A percentile compares a stretch with the other conserved stretches of the same genome.
These are phyloP conservation scores for Xylaria sp. DNA, from an alignment of 2,329 filamentous ascomycete genomes.

Conservation along the genomic window DNA sequence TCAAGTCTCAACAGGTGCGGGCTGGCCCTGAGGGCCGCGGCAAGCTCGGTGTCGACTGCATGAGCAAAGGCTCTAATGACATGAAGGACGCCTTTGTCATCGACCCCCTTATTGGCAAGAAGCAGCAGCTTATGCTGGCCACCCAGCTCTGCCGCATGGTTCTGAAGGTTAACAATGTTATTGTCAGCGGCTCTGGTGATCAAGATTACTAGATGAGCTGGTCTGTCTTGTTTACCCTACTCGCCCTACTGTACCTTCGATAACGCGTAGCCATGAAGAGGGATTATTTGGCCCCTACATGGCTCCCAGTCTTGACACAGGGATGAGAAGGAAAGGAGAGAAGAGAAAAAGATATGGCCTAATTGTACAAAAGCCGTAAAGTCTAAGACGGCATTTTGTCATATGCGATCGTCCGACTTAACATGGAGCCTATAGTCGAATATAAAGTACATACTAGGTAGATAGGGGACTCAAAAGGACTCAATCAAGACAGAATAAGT, in stretches of 20 bases:
- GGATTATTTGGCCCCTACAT: neutral
- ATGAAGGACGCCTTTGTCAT: constrained; percentile 99
- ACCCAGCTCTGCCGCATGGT: constrained; percentile 99
- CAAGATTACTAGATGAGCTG: constrained; percentile 76
- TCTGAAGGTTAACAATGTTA: constrained; percentile 96
- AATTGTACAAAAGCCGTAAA: constrained; percentile 8
- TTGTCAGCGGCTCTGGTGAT: constrained; percentile 87
- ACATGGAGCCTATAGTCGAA: constrained; percentile 11
- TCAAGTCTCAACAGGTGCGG: constrained; percentile 97
- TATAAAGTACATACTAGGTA: constrained; percentile 10
- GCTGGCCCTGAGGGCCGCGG: constrained; percentile 61
- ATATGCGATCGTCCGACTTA: neutral
- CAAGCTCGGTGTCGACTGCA: constrained; percentile 94
- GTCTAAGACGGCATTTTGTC: neutral
- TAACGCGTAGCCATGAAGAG: neutral
- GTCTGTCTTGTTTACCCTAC: no score
- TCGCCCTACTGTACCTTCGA: neutral
- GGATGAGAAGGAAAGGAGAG: neutral
- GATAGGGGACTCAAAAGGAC: constrained; percentile 18
- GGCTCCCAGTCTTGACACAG: neutral
- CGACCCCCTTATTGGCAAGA: constrained; percentile 97
- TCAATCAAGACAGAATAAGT: constrained; percentile 3
- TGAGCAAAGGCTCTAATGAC: constrained; percentile 93
- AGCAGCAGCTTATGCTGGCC: constrained; percentile 93
- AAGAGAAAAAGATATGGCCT: neutral